Evolutionary conservation across 176 grass and related monocot species (phyloP).

Genomic region (Aegilops speltoides): DNA sequence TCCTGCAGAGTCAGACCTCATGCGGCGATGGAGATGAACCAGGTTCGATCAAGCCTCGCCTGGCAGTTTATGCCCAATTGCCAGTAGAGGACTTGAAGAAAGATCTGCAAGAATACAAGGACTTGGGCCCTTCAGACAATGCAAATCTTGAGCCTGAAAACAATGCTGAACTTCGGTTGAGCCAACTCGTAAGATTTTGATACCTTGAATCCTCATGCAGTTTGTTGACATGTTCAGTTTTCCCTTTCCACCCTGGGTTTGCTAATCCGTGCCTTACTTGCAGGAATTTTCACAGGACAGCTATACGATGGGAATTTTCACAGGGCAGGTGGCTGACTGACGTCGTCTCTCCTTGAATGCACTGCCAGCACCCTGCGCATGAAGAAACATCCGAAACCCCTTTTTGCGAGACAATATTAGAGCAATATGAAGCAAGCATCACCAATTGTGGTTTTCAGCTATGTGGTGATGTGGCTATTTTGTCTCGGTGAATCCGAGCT

Average conservation of each 20-base stretch:
- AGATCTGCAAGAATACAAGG: constrained; percentile 73
- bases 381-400: constrained; percentile 31
- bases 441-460: neutral
- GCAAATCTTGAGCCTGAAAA: constrained; percentile 51
- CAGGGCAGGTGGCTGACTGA: constrained; percentile 59
- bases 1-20: constrained; percentile 84
- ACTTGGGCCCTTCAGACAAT: constrained; percentile 32
- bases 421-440: neutral
- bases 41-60: constrained; percentile 24
- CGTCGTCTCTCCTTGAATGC: neutral
- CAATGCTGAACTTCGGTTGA: constrained; percentile 57
- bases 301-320: constrained; percentile 46
- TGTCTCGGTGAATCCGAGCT: neutral
- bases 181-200: constrained; percentile 65
- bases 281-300: constrained; percentile 82
- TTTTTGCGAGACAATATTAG: neutral
- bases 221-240: constrained; percentile 1
- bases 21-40: constrained; percentile 52
- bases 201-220: neutral
- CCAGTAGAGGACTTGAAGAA: constrained; percentile 73
- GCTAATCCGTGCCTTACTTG: constrained; percentile 11
- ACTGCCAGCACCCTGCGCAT: constrained; percentile 23
- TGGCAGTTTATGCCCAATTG: constrained; percentile 68
- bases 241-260: neutral
- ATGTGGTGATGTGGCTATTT: constrained; percentile 18